A percentile compares a stretch with the other conserved stretches of the same genome.
phyloP scores from a whole-genome alignment of 148 eudicot species.

The Fagopyrum tataricum region DNA sequence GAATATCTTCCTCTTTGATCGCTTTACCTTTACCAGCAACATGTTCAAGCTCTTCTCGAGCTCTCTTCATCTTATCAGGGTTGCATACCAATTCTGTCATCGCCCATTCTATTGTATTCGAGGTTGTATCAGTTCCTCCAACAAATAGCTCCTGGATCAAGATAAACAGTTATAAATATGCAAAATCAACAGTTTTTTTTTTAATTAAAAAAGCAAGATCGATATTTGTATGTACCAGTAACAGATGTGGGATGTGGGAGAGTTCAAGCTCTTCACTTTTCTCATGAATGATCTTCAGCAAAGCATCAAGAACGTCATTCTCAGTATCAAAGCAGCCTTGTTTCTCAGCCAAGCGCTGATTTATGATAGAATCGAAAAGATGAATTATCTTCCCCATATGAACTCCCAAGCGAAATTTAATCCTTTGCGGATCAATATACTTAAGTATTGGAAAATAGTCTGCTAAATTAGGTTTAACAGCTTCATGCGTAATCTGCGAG shows the following conservation, averaged over 20 bases:
- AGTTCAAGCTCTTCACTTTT: neutral
- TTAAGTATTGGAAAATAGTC: constrained; percentile 9
- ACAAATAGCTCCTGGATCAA: neutral
- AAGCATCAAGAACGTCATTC: neutral
- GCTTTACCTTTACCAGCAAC: constrained; percentile 19
- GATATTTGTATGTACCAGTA: neutral
- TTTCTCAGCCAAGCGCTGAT: neutral
- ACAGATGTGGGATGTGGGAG: neutral
- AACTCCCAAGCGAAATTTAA: neutral
- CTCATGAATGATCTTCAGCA: neutral
- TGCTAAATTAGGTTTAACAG: constrained; percentile 6
- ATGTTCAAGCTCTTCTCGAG: constrained; percentile 21
- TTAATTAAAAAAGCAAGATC: too few relatives aligned
- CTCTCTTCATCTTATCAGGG: constrained; percentile 14
- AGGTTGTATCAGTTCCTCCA: constrained; percentile 18
- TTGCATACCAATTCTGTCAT: constrained; percentile 28
- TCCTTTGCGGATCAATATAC: constrained; percentile 3
- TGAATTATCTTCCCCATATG: neutral
- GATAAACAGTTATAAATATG: too few relatives aligned
- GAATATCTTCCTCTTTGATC: constrained; percentile 25
- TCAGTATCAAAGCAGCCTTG: neutral
- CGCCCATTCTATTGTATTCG: constrained; percentile 36
- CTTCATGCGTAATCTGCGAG: constrained; percentile 10
- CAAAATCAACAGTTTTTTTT: too few relatives aligned
- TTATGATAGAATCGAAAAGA: neutral